Evolutionary conservation across 306 rosid species (phyloP), one percentile per base, ranked within the genome.

Genomic region (Vigna nakashimae): DNA sequence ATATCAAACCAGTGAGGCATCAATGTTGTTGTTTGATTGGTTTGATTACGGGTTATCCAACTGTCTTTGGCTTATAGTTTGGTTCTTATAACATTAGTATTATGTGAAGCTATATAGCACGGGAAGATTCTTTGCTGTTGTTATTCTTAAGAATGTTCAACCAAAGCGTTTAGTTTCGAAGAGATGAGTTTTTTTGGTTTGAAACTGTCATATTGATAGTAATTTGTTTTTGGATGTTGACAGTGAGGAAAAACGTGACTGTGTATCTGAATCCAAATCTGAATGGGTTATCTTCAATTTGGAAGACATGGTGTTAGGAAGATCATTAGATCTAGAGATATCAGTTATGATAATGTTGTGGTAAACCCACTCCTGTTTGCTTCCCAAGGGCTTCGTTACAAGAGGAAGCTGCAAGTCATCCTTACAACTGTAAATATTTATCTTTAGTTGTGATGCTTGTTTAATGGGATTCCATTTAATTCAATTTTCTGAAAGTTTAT

Each of bases 361-460:
- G 84, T 88, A 64, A 87, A 92, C 66, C 97, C 93, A 18, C 69
- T 92, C 68, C 24, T 90, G 32, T 94, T 84, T 77, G 83, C 83
- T 46, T 65, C 90, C 76, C 97, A 94, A 71, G 98, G 97, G 56
- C 75, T 92, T 71, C 55, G 98, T 36, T 87, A 88, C 81, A 81
- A 85, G 77, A 80, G 94, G 71, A 92, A 89, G 67, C 84, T 94
- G 65, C 93, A 90, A 87, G 98, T 94, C 32, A 90, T 94, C 65
- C 90, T 94, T 30, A 89, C 96, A 43, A 89, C 90, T 77, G 97
- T 80, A 82, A 77, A 46, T 55, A 56, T 71, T 77, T 70, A 22
- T 77, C 65, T 57, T 36, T 12, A n/a, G 17, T 62, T 17, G 5
- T 24, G 45, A 42, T 28, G 34, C 53, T 60, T 69, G 65, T 38